Evolutionary conservation across 345 rosid species (phyloP).

Genomic region (Dovyalis caffra): DNA sequence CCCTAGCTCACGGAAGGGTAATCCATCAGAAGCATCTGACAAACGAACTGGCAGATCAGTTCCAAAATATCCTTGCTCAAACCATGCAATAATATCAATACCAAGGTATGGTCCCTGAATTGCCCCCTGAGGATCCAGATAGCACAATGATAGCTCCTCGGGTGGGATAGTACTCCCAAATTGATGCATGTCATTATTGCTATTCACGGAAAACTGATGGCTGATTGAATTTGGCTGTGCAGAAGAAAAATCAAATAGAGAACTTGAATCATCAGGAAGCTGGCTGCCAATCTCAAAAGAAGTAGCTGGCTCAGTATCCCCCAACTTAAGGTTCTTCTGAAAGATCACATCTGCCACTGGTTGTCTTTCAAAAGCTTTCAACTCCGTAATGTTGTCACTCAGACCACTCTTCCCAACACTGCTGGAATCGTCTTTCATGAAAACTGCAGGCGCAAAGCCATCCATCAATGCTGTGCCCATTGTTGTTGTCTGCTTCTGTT

Average conservation of each 20-base stretch:
- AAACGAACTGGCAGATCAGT: conserved; percentile 26
- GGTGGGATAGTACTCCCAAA: background rate
- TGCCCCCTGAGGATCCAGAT: conserved; percentile 25
- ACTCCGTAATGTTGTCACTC: conserved; percentile 7
- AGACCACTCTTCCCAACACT: background rate
- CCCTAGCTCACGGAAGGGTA: conserved; percentile 25
- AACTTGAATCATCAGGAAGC: conserved; percentile 20
- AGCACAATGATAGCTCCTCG: conserved; percentile 19
- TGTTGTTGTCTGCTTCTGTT: conserved; percentile 8
- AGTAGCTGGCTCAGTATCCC: background rate
- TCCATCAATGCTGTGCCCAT: background rate
- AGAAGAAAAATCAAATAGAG: conserved; percentile 9
- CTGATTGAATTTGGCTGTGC: background rate
- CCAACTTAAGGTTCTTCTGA: conserved; percentile 1
- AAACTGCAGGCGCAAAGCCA: conserved; percentile 1
- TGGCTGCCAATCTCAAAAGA: conserved; percentile 6
- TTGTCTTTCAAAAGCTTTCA: conserved; percentile 19
- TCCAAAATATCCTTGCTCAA: conserved; percentile 34
- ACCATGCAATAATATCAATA: conserved; percentile 26
- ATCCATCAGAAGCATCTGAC: conserved; percentile 24
- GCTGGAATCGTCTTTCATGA: conserved; percentile 1
- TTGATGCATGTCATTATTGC: background rate
- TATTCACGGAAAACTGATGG: background rate
- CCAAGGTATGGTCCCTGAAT: conserved; percentile 30
- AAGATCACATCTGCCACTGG: conserved; percentile 14